Evolutionary conservation across 805 yeast species (phyloP).

Genomic region (Saturnispora gosingensis): DNA sequence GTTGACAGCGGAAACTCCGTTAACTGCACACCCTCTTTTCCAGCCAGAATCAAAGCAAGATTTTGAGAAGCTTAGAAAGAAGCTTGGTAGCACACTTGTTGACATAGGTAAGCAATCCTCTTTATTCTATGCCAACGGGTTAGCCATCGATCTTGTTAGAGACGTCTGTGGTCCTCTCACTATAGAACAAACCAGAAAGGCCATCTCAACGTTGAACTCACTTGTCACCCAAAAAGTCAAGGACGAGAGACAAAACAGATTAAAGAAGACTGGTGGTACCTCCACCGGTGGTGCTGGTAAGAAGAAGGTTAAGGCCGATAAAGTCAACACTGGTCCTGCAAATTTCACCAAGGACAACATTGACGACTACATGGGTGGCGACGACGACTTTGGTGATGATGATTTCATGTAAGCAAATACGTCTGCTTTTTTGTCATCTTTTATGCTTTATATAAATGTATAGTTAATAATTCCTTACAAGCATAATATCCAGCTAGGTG

Average conservation of each 20-base stretch:
- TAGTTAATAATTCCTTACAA: background rate
- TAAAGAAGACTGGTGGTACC: conserved; percentile 75
- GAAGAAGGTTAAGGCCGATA: conserved; percentile 75
- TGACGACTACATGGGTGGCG: conserved; percentile 43
- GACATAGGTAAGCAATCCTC: conserved; percentile 52
- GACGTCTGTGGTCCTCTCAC: conserved; percentile 76
- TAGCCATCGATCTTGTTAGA: conserved; percentile 79
- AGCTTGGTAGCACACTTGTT: conserved; percentile 52
- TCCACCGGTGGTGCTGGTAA: conserved; percentile 91
- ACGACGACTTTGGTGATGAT: conserved; percentile 67
- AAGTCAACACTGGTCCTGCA: conserved; percentile 49
- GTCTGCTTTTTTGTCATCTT: background rate
- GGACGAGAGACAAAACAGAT: conserved; percentile 81
- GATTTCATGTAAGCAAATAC: conserved; percentile 57
- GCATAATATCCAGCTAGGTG: too few relatives aligned
- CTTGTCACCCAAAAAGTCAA: conserved; percentile 76
- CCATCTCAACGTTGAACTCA: conserved; percentile 75
- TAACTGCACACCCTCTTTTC: conserved; percentile 73
- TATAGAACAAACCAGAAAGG: conserved; percentile 77
- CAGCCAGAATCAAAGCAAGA: conserved; percentile 74
- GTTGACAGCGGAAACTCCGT: conserved; percentile 52
- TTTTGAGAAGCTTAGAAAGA: conserved; percentile 67
- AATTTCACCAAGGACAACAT: conserved; percentile 56
- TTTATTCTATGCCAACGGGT: conserved; percentile 59
- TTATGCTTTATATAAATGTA: background rate